Base-by-base conservation (phyloP, 305 asterid species). In the Fraxinus albicans region DNA sequence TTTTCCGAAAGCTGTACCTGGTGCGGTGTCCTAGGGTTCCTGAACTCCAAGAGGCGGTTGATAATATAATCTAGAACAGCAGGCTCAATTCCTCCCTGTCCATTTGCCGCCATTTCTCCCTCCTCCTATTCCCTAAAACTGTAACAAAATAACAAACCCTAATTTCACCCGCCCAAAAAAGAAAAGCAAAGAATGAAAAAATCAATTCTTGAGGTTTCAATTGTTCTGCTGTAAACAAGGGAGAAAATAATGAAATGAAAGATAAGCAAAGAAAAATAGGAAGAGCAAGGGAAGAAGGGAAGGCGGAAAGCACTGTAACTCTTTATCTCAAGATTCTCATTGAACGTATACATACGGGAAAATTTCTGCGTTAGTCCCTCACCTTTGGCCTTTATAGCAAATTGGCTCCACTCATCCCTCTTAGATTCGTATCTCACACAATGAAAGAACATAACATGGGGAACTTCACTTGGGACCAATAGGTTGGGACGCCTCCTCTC, bases 1-100 rank as follows among this genome's bases (percentile, higher is more conserved):
- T 91, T 88, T 88, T 92, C 97, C 8, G 96, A 90, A 1, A 94
- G 94, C 89, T 92, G 97, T 76, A 94, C 94, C 92, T 94, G 97
- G 21, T 96, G 91, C 80, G 87, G 91, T 60, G 91, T 92, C 83
- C 98, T 87, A 76, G 93, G 94, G 78, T 89, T 88, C 79, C 98
- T 93, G 63, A 90, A 91, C 89, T 94, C 98, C 90, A 92, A 86
- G 67, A 94, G 81, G 65, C 97, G 95, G 83, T 88, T 92, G 88
- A 94, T 91, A 77, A 94, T 94, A 79, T 92, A 96, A 84, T 94
- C 97, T 47, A 47, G 58, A 47, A 47, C 58, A 47, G 58, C 58
- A 47, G 19, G 6, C 58, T 47, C 83, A 92, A 87, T 84, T 90
- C 83, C 88, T 38, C 88, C 94, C 88, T 89, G 93, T 92, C 93